Percentiles rank a stretch among this genome's conserved stretches.
Conservation (phyloP, 1,284 basidiomycete species). For the Ceratorhiza oryzae-sativae region DNA sequence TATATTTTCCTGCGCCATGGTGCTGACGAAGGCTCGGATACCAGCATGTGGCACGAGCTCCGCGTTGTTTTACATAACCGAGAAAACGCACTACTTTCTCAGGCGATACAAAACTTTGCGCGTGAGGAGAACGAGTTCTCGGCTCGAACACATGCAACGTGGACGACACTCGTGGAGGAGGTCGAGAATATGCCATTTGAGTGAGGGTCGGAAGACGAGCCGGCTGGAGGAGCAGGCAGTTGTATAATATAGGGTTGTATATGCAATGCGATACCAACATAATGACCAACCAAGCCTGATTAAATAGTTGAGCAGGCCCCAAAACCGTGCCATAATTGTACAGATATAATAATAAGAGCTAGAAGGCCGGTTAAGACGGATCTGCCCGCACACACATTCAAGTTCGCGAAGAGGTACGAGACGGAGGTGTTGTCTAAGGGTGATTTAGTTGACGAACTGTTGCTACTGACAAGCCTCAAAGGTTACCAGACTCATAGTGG, state of each 20-base stretch:
- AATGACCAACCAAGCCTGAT: not conserved
- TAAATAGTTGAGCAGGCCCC: too few relatives aligned
- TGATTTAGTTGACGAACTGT: too few relatives aligned
- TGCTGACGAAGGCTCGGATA: constrained; percentile 13
- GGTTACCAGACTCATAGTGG: too few relatives aligned
- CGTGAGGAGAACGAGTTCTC: constrained; percentile 73
- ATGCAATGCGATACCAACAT: constrained; percentile 1
- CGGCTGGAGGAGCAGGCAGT: not conserved
- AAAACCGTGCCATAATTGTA: too few relatives aligned
- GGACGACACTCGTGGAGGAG: constrained; percentile 72
- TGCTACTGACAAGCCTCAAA: too few relatives aligned
- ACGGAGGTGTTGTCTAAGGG: too few relatives aligned
- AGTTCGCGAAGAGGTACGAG: too few relatives aligned
- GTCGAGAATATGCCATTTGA: constrained; percentile 85
- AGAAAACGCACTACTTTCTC: constrained; percentile 81
- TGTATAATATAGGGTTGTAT: not conserved
- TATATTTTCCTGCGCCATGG: not conserved
- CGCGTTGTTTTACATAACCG: constrained; percentile 86
- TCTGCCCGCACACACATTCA: too few relatives aligned
- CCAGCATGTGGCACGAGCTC: constrained; percentile 90
- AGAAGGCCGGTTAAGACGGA: too few relatives aligned
- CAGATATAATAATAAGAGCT: too few relatives aligned
- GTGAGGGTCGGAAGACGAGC: constrained; percentile 49
- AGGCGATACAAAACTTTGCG: constrained; percentile 73
- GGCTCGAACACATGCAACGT: constrained; percentile 68